phyloP scores from a whole-genome alignment of 2,329 filamentous ascomycete species.

The Trichoderma atrobrunneum region DNA sequence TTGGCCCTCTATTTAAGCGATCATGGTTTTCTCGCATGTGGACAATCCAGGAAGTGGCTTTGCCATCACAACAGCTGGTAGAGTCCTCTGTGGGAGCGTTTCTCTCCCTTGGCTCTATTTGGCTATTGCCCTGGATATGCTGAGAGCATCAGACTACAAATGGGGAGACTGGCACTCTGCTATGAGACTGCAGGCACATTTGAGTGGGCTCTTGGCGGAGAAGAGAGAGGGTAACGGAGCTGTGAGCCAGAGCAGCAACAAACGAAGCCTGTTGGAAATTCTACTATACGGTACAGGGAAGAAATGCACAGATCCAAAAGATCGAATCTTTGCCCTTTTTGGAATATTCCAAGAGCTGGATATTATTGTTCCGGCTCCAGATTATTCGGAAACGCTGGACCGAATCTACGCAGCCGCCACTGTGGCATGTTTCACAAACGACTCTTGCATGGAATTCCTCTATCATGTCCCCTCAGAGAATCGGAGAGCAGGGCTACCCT shows the following conservation, averaged over 20 bases:
- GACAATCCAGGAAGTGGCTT: not conserved
- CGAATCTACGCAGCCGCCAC: slow-evolving; percentile 3
- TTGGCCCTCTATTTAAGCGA: not conserved
- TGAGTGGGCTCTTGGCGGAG: not conserved
- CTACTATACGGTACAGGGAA: not conserved
- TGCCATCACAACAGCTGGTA: not conserved
- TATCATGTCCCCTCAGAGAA: not conserved
- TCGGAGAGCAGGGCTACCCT: not conserved
- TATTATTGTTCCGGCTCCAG: not conserved
- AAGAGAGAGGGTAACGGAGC: not conserved
- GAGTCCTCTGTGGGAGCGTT: not conserved
- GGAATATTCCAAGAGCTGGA: not conserved
- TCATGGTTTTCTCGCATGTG: not conserved
- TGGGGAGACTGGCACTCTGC: not conserved
- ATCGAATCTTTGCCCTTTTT: not conserved
- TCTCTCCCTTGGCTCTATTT: not conserved
- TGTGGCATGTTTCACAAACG: not conserved
- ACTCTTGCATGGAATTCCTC: not conserved
- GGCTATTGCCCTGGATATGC: not conserved
- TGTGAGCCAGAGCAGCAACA: not conserved
- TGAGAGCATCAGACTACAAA: not conserved
- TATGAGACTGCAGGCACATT: not conserved
- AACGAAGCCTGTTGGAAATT: not conserved
- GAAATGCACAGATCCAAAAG: not conserved
- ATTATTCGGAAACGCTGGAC: not conserved